phyloP scores from a whole-genome alignment of 129 eudicot genomes.

The Arctium minus region DNA sequence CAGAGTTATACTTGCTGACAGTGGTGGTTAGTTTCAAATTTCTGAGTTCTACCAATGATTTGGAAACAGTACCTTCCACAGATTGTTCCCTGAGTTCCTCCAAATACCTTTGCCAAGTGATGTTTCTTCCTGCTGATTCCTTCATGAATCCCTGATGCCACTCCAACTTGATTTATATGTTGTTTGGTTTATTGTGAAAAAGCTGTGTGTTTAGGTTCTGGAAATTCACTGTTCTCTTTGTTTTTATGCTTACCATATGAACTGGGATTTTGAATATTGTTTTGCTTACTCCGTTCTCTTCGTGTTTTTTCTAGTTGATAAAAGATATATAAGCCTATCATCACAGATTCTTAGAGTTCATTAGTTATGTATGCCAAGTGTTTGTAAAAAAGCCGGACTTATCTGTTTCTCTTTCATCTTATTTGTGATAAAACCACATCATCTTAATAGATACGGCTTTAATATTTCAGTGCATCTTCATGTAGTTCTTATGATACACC shows the following conservation, averaged over 20 bases:
- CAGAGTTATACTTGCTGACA: no score
- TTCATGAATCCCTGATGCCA: no score
- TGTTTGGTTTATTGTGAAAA: background rate
- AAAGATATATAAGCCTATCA: background rate
- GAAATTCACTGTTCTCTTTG: background rate
- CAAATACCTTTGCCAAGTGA: no score
- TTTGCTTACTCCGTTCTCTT: background rate
- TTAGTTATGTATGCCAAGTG: background rate
- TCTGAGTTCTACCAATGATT: no score
- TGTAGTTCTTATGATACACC: background rate
- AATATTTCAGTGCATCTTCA: background rate
- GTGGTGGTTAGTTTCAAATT: no score
- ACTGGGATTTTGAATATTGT: background rate
- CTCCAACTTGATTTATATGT: background rate
- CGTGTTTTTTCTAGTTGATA: background rate
- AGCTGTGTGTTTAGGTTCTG: background rate
- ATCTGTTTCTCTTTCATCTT: background rate
- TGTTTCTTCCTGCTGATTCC: no score
- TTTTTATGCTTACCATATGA: background rate
- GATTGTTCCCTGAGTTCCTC: no score
- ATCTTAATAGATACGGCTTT: background rate
- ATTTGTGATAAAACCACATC: background rate
- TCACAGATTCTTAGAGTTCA: background rate
- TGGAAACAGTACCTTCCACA: no score
- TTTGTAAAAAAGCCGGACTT: background rate